Evolutionary conservation across 225 moss, liverwort and hornwort genomes (phyloP), one percentile per base, ranked within the genome.

Genomic region (Climacium dendroides): DNA sequence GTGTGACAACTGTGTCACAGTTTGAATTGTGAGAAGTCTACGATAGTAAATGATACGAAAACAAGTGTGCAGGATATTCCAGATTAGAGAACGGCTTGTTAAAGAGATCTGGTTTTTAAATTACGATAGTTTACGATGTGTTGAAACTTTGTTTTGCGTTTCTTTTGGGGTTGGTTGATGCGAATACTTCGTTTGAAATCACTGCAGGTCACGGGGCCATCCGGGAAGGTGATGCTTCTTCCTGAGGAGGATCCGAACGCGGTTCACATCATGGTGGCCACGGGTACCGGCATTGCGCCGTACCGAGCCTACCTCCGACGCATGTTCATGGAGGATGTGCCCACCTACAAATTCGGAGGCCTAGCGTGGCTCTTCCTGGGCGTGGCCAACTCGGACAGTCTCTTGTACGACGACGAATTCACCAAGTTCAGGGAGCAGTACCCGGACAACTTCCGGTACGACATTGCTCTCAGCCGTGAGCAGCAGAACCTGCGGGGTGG

Each of bases 231-330:
- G 65, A 92, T 99, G 87, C 94, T 99, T 26, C 83, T 99, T 14
- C 99, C 98, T 15, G 98, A 99, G 90, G 6, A 81, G 78, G 94
- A 99, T 79, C 93, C 92, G 48, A 96, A 94, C 58, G 97, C 99
- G 48, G 88, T 83, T 6, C 99, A 99, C 87, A 97, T 99, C 77
- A 99, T 99, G 99, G 95, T 99, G 48, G 99, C 97, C 50, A 99
- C 99, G 19, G 99, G 99, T 48, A 99, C 99, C 8, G 99, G 99
- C 62, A 99, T 99, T 89, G 99, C 99, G 24, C 99, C 99, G 5
- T 99, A 99, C 95, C 90, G 97, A 85, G 96, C 90, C 5, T 99
- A 93, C 82, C 89, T 99, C 65, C 91, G 99, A 50, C 94, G 99
- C 54, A 94, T 96, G 99, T 99, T 99, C 86, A 93, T 96, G 99